Evolutionary conservation across 768 basidiomycete genomes (phyloP), one percentile per base, ranked within the genome.

Genomic region (Bullera alba): DNA sequence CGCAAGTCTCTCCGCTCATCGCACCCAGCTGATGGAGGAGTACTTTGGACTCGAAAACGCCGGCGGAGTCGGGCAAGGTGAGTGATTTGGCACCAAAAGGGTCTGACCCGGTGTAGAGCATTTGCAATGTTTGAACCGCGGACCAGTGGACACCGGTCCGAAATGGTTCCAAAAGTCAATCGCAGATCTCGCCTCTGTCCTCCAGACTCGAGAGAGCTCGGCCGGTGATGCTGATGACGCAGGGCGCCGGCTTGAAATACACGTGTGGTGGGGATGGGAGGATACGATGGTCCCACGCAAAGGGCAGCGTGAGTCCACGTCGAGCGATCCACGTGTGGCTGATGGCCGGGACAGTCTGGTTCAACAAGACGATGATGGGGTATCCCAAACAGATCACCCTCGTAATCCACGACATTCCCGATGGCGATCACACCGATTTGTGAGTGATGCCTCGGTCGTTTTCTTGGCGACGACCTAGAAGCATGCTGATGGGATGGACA

Each of bases 221-320:
- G 26, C 22, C 47, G 30, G 39, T 19, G 1, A 36, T 44, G 14
- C 16, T 32, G 14, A 30, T 22, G 23, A 21, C 27, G 25, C 17
- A 6, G 36, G 49, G 32, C 7, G 23, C 16, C 52, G 49, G 4
- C 29, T 63, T 8, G 28, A 54, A n/a, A 28, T 69, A 2, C 44
- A 65, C 23, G 39, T 64, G 3, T 69, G 67, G 67, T 69, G 63
- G 61, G 67, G 67, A 23, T 58, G 57, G 56, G 23, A 61, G 38
- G 67, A 69, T 34, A 53, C 50, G 26, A 65, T 69, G 61, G 67
- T 69, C 1, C 61, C 61, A 1, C 25, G 56, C 15, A 51, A 61
- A 46, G 67, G 63, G n/a, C 63, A 65, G 36, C 30, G 65, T 67
- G 26, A 51, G 58, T n/a, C n/a, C n/a, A n/a, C n/a, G n/a, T n/a